Base-by-base conservation (phyloP, 1,284 basidiomycete species). In the Agaricales sp. region DNA sequence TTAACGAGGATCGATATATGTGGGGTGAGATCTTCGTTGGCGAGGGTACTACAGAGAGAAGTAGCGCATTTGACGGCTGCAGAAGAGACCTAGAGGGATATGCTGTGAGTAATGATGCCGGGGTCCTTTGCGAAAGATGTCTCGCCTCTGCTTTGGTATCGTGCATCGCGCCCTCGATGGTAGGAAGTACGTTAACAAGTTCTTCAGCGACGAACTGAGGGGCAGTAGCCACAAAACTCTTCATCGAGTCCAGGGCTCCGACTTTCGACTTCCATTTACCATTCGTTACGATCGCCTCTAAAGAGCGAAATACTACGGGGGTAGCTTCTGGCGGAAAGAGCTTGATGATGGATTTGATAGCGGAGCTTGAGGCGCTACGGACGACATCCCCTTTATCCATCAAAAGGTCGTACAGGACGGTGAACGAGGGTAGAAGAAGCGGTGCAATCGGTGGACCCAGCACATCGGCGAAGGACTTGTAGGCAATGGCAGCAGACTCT, bases 251-350 rank as follows among this genome's bases (percentile, higher is more conserved):
- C 47, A 98, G 70, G 1, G 86, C 90, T n/a, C 90, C 92, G 13
- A 95, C 87, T 74, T 99, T 98, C 53, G 87, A 84, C 58, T 87
- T 81, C 95, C 95, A 99, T 68, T 97, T 97, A 49, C 89, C 91
- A 48, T 77, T 78, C 48, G 90, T 85, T 24, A 98, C 67, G 50
- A 89, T 78, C 30, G 70, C 71, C 62, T 87, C 84, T 23, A 98
- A 74, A 3, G 71, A 67, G 45, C 78, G 74, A 61, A 95, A 87
- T 14, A 92, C 77, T 51, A 83, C 65, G 22, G 82, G 76, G 14
- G 82, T 87, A 19, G 91, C 82, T 65, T 94, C 90, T 2, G 92
- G 82, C 20, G 94, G 91, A 50, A 83, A 80, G 16, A 92, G 75
- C 61, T 91, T 89, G 57, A 96, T 67, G 57, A 97, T 82, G 38